Evolutionary conservation across 129 eudicot species (phyloP).

Genomic region (Artemisia annua): DNA sequence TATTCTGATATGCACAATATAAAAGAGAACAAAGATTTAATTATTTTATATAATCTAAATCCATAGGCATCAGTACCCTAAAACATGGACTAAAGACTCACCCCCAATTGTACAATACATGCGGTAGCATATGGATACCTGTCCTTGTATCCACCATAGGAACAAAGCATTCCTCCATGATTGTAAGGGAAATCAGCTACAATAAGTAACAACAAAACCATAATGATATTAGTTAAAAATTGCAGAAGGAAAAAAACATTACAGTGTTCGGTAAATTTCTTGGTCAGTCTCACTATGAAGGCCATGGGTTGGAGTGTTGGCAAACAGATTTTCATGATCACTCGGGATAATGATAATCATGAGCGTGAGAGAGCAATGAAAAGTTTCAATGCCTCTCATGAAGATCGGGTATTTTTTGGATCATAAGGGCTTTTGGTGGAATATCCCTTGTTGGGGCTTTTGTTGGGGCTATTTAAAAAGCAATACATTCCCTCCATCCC

Average conservation of each 20-base stretch:
- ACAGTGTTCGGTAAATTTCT: no score
- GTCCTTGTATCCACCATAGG: conserved; percentile 96
- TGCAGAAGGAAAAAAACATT: no score
- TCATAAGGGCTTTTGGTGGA: conserved; percentile 53
- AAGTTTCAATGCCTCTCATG: conserved; percentile 17
- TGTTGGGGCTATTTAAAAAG: no score
- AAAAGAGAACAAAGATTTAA: neutral
- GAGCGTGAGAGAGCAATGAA: no score
- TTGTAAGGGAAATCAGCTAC: conserved; percentile 85
- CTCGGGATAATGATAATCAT: no score
- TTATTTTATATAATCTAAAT: neutral
- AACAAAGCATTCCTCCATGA: conserved; percentile 97
- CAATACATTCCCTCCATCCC: no score
- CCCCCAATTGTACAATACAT: conserved; percentile 92
- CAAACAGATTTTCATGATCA: no score
- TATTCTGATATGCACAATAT: conserved; percentile 67
- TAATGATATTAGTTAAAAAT: no score
- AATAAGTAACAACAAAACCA: no score
- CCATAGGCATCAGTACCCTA: neutral
- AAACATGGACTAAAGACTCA: conserved; percentile 25
- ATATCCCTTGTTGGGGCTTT: conserved; percentile 59
- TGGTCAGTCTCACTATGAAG: no score
- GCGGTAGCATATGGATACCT: conserved; percentile 95
- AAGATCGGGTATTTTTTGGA: conserved; percentile 46
- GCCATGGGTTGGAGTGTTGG: no score